phyloP scores from a whole-genome alignment of 306 rosid species.

The Malus orientalis region DNA sequence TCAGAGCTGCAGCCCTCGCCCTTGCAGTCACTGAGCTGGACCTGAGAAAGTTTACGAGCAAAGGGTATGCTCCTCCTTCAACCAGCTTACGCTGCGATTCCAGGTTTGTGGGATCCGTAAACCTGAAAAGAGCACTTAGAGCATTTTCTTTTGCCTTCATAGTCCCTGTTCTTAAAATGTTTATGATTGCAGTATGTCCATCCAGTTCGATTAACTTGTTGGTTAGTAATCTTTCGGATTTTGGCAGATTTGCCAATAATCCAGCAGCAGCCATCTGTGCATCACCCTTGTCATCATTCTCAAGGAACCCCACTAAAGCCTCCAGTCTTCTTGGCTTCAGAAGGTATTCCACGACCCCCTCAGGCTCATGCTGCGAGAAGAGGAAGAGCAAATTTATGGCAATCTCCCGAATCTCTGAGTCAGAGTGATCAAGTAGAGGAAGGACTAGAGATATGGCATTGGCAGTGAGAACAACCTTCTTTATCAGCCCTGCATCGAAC shows the following conservation, averaged over 20 bases:
- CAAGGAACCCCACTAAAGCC: slow-evolving; percentile 73
- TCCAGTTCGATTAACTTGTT: slow-evolving; percentile 48
- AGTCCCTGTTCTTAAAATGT: slow-evolving; percentile 51
- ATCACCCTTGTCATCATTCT: slow-evolving; percentile 45
- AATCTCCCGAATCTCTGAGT: slow-evolving; percentile 53
- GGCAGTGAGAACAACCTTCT: slow-evolving; percentile 61
- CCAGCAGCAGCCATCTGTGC: slow-evolving; percentile 88
- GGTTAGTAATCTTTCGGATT: slow-evolving; percentile 56
- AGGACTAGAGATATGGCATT: slow-evolving; percentile 60
- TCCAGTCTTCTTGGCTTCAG: slow-evolving; percentile 82
- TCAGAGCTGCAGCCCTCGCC: slow-evolving; percentile 86
- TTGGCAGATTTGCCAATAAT: slow-evolving; percentile 69
- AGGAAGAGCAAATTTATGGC: slow-evolving; percentile 63
- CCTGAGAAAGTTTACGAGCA: slow-evolving; percentile 52
- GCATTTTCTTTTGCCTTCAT: slow-evolving; percentile 78
- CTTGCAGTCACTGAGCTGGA: slow-evolving; percentile 56
- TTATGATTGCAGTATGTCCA: slow-evolving; percentile 64
- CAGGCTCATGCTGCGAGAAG: slow-evolving; percentile 75
- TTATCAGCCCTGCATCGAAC: slow-evolving; percentile 59
- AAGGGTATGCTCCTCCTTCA: slow-evolving; percentile 56
- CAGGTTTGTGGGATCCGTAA: slow-evolving; percentile 64
- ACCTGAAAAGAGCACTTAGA: slow-evolving; percentile 81
- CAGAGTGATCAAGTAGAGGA: slow-evolving; percentile 67
- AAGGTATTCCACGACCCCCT: slow-evolving; percentile 78
- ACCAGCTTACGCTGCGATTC: slow-evolving; percentile 59